Percentiles rank a stretch among this genome's conserved stretches.
phyloP scores from a whole-genome alignment of 2,329 filamentous ascomycete species.

The Neonectria hederae region DNA sequence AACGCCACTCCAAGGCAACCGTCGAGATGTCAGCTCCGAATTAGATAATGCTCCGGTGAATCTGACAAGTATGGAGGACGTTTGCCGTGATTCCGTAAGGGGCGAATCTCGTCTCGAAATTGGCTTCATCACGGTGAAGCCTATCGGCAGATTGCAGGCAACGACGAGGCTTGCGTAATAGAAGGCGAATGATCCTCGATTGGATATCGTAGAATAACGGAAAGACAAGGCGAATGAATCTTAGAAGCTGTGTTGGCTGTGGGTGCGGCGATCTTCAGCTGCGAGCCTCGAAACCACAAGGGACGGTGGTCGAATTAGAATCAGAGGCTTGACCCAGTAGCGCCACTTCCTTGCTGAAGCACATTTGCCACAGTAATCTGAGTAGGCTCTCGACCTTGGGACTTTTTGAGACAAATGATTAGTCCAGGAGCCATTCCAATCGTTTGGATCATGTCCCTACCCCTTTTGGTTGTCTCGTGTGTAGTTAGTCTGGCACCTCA shows the following conservation, averaged over 20 bases:
- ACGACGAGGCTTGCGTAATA: not conserved
- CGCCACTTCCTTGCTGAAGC: not conserved
- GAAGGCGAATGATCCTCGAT: not conserved
- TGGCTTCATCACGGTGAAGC: not conserved
- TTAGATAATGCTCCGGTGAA: not conserved
- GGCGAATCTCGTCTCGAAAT: not conserved
- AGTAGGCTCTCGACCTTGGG: no score
- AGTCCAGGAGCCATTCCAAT: not conserved
- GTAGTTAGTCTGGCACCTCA: not conserved
- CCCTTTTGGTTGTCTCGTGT: not conserved
- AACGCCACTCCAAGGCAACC: not conserved
- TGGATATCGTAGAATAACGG: not conserved
- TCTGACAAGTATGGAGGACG: not conserved
- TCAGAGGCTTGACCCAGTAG: not conserved
- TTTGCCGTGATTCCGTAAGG: not conserved
- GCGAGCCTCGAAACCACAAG: no score
- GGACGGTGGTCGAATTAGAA: not conserved
- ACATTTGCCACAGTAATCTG: not conserved
- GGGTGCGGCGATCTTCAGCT: not conserved
- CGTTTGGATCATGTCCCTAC: not conserved
- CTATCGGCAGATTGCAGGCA: not conserved
- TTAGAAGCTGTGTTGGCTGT: not conserved
- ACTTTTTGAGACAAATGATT: not conserved
- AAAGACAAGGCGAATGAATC: not conserved
- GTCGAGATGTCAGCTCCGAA: not conserved